phyloP scores from a whole-genome alignment of 2,329 filamentous ascomycete genomes.

The Fusarium sp. region DNA sequence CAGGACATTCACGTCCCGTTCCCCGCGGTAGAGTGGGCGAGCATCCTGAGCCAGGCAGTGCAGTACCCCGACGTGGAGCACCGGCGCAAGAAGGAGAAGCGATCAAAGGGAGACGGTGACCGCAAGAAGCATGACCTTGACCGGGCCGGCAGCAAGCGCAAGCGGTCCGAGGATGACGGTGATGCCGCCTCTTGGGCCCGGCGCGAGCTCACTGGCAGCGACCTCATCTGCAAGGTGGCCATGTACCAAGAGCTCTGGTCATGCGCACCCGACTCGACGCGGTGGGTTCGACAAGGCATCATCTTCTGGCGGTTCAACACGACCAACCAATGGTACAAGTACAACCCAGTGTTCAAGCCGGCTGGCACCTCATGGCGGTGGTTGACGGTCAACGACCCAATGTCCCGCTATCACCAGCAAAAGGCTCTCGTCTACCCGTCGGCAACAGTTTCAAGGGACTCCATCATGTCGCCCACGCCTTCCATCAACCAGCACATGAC shows the following conservation, averaged over 20 bases:
- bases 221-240: slow-evolving; percentile 69
- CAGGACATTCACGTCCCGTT: slow-evolving; percentile 67
- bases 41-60: slow-evolving; percentile 66
- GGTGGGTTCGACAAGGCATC: slow-evolving; percentile 68
- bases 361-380: slow-evolving; percentile 70
- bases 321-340: slow-evolving; percentile 63
- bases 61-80: slow-evolving; percentile 60
- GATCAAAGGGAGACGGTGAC: slow-evolving; percentile 47
- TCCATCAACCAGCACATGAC: slow-evolving; percentile 62
- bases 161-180: slow-evolving; percentile 54
- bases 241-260: slow-evolving; percentile 77
- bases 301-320: slow-evolving; percentile 72
- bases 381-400: slow-evolving; percentile 69
- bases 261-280: slow-evolving; percentile 55
- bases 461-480: slow-evolving; percentile 65
- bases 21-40: slow-evolving; percentile 68
- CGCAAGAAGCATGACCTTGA: slow-evolving; percentile 50
- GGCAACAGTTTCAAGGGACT: slow-evolving; percentile 50
- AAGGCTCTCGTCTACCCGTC: slow-evolving; percentile 53
- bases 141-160: slow-evolving; percentile 51
- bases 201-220: slow-evolving; percentile 59
- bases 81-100: slow-evolving; percentile 52
- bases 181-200: slow-evolving; percentile 53
- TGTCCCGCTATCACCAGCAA: slow-evolving; percentile 68
- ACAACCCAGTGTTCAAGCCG: slow-evolving; percentile 59